Conservation (phyloP, 306 rosid species). For the Alnus glutinosa region DNA sequence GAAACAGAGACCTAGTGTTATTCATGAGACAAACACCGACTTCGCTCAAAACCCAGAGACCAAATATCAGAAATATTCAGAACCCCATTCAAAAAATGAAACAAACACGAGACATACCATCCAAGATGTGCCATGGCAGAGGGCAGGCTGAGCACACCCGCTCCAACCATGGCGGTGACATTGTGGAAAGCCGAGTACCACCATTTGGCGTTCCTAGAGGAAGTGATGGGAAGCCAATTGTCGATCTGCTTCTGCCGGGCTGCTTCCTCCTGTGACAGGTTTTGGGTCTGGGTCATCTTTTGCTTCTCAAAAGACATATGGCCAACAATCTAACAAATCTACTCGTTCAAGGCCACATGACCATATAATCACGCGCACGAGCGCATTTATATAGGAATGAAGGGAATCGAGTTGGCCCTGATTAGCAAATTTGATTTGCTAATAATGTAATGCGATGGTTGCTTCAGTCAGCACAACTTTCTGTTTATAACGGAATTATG, state of each 20-base stretch:
- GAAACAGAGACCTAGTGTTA: too few relatives aligned
- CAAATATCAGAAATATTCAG: background rate
- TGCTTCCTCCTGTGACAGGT: background rate
- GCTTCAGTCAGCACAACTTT: background rate
- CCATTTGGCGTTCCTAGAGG: slow-evolving; percentile 85
- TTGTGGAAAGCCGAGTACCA: slow-evolving; percentile 93
- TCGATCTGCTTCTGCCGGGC: slow-evolving; percentile 37
- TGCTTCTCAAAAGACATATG: background rate
- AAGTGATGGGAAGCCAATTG: slow-evolving; percentile 86
- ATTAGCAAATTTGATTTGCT: background rate
- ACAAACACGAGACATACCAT: slow-evolving; percentile 40
- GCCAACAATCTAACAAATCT: too few relatives aligned
- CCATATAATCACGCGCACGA: background rate
- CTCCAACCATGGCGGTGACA: slow-evolving; percentile 95
- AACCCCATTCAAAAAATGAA: background rate
- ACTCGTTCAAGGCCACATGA: background rate
- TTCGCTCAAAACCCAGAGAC: background rate
- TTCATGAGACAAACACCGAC: background rate
- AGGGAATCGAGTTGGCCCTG: too few relatives aligned
- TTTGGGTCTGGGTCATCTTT: slow-evolving; percentile 2
- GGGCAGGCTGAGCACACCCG: slow-evolving; percentile 91
- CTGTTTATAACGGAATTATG: background rate
- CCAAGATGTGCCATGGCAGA: slow-evolving; percentile 80
- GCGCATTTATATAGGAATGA: background rate
- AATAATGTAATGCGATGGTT: background rate